Base-by-base conservation (phyloP, 345 rosid genomes). In the Garcia nutans region DNA sequence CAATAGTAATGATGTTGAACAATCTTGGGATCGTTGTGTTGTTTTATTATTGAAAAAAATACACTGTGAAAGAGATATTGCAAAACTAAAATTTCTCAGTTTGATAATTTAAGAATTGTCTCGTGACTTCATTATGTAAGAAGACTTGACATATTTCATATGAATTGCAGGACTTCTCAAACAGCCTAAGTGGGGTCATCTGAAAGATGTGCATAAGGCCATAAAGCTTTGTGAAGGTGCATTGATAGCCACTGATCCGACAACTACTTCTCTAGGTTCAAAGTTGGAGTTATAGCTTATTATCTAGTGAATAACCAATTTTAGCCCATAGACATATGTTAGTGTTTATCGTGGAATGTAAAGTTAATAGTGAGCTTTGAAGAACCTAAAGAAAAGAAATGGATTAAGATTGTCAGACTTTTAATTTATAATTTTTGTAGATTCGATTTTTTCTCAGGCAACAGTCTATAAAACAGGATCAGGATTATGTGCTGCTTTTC, bases 111-210 rank as follows among this genome's bases (percentile, higher is more conserved):
- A 58, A 57, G 68, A 59, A 33, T 17, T 17, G 8, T 5, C 33
- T 44, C 65, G 44, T 37, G 20, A 26, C 65, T 28, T 81, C 8
- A 67, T 23, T 68, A 49, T 61, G 31, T 49, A n/a, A 23, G 56
- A 68, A 8, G 44, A 57, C 42, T 61, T 28, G 67, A 7, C 24
- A 22, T 58, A 66, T 26, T 76, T 41, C 42, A 57, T 79, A 8
- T 74, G 19, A 74, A 71, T 81, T 70, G 58, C 86, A 95, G 99
- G 99, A 74, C 87, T 84, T 76, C 79, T 84, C 57, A 88, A 94
- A 76, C 97, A 95, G 77, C 98, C 99, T n/a, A 95, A 95, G 75
- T 95, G 94, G 92, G 99, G 99, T 41, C 99, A 95, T 80, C 84
- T 95, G 55, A 87, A 82, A 78, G 99, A 95, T 76, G 75, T 95